Percentiles rank a stretch among this genome's conserved stretches.
Conservation (phyloP, 1,284 basidiomycete species). For the Xerocomus nothofagi region DNA sequence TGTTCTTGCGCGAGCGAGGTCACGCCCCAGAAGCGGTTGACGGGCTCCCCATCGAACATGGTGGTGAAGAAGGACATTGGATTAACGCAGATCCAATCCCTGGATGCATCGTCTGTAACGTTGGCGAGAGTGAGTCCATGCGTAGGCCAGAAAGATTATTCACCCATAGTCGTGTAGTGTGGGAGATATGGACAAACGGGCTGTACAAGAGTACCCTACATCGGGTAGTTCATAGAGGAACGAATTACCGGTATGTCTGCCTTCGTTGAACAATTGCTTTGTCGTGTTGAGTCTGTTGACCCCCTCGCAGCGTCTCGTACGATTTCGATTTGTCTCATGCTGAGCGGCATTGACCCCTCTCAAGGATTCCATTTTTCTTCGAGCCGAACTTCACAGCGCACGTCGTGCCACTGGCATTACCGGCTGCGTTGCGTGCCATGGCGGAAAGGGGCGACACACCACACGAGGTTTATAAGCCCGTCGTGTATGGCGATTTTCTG, state of each 20-base stretch:
- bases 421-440: slow-evolving; percentile 48
- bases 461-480: slow-evolving; percentile 41
- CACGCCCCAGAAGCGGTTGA: slow-evolving; percentile 37
- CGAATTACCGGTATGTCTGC: slow-evolving; percentile 63
- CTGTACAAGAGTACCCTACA: slow-evolving; percentile 78
- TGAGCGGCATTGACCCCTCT: slow-evolving; percentile 4
- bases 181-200: slow-evolving; percentile 84
- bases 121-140: slow-evolving; percentile 71
- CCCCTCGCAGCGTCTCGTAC: slow-evolving; percentile 52
- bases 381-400: slow-evolving; percentile 77
- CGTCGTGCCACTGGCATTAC: slow-evolving; percentile 60
- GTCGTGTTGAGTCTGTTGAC: slow-evolving; percentile 11
- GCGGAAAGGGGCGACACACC: slow-evolving; percentile 22
- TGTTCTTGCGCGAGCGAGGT: slow-evolving; percentile 59
- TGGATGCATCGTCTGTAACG: slow-evolving; percentile 78
- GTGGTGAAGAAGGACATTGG: slow-evolving; percentile 64
- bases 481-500: slow-evolving; percentile 77
- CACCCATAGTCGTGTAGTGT: slow-evolving; percentile 51
- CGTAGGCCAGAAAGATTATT: background rate
- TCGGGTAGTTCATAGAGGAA: slow-evolving; percentile 69
- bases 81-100: slow-evolving; percentile 77
- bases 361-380: slow-evolving; percentile 81
- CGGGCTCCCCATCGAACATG: slow-evolving; percentile 49
- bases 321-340: background rate
- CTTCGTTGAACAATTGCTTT: background rate